A percentile compares a stretch with the other conserved stretches of the same genome.
phyloP scores from a whole-genome alignment of 2,329 filamentous ascomycete species.

The Botrytis aclada region DNA sequence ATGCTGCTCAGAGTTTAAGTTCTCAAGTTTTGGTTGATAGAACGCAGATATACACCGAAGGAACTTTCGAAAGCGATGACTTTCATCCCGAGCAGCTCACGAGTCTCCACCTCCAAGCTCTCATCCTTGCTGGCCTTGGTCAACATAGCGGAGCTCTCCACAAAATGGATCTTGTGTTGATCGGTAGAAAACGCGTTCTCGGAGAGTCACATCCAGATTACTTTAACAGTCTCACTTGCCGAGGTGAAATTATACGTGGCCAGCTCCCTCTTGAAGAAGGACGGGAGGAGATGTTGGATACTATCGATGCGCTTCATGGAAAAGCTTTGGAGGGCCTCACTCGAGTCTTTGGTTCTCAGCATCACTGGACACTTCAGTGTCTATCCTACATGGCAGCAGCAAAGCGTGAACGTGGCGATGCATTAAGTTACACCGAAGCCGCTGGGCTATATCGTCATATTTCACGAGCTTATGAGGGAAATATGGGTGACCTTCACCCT shows the following conservation, averaged over 20 bases:
- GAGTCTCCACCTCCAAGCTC: slow-evolving; percentile 31
- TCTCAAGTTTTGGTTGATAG: slow-evolving; percentile 25
- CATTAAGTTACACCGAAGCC: slow-evolving; percentile 25
- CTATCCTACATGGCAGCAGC: slow-evolving; percentile 28
- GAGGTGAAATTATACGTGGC: slow-evolving; percentile 31
- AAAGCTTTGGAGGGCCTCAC: slow-evolving; percentile 28
- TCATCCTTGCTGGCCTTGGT: slow-evolving; percentile 30
- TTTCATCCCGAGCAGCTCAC: slow-evolving; percentile 33
- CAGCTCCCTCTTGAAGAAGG: slow-evolving; percentile 27
- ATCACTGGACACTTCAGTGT: slow-evolving; percentile 30
- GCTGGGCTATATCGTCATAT: slow-evolving; percentile 26
- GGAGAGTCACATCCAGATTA: slow-evolving; percentile 30
- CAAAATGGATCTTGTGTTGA: slow-evolving; percentile 28
- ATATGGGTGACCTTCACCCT: slow-evolving; percentile 30
- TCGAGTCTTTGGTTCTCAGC: slow-evolving; percentile 29
- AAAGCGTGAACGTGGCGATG: slow-evolving; percentile 27
- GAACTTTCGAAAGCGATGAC: slow-evolving; percentile 27
- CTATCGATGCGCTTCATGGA: slow-evolving; percentile 28
- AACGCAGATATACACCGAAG: slow-evolving; percentile 30
- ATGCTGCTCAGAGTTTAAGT: slow-evolving; percentile 30
- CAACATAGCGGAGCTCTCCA: slow-evolving; percentile 27
- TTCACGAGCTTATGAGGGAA: slow-evolving; percentile 27
- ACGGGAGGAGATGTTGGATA: slow-evolving; percentile 24
- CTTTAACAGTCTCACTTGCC: slow-evolving; percentile 30
- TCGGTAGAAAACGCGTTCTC: slow-evolving; percentile 24